phyloP scores from a whole-genome alignment of 495 filamentous ascomycete genomes.

The Xylaria bambusicola region DNA sequence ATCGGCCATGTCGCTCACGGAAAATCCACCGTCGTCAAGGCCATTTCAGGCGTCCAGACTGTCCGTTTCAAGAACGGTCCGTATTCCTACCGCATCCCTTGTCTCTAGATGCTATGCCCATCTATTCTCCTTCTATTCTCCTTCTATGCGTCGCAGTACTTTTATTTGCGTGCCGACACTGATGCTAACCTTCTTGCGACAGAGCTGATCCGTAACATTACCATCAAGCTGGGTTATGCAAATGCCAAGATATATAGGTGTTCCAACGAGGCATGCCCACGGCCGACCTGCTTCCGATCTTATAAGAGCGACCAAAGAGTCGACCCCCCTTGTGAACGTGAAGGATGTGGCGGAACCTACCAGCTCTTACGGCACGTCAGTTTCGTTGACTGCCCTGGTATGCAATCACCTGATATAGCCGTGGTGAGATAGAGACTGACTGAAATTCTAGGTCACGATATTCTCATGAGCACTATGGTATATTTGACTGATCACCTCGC shows the following conservation, averaged over 20 bases:
- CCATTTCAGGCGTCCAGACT: conserved; percentile 97
- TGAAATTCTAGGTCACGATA: conserved; percentile 71
- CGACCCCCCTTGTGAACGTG: conserved; percentile 90
- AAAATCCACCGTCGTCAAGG: conserved; percentile 98
- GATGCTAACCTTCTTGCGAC: not conserved
- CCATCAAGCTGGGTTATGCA: conserved; percentile 98
- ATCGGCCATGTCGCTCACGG: conserved; percentile 99
- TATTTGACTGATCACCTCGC: not conserved
- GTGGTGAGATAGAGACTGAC: conserved; percentile 2
- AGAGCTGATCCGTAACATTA: conserved; percentile 94
- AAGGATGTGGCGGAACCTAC: conserved; percentile 85
- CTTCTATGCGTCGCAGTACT: too few relatives aligned
- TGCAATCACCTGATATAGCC: not conserved
- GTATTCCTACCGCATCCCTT: not conserved
- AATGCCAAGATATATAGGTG: conserved; percentile 99
- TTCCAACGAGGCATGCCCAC: conserved; percentile 83
- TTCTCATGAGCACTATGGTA: conserved; percentile 99
- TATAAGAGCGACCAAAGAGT: conserved; percentile 98
- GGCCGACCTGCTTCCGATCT: conserved; percentile 94
- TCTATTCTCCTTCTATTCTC: too few relatives aligned
- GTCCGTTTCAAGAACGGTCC: conserved; percentile 94
- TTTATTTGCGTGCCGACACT: not conserved
- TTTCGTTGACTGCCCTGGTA: conserved; percentile 93
- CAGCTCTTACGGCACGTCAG: conserved; percentile 82
- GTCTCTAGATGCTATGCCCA: not conserved